phyloP scores from a whole-genome alignment of 176 grass and related monocot genomes.

The Leersia perrieri region DNA sequence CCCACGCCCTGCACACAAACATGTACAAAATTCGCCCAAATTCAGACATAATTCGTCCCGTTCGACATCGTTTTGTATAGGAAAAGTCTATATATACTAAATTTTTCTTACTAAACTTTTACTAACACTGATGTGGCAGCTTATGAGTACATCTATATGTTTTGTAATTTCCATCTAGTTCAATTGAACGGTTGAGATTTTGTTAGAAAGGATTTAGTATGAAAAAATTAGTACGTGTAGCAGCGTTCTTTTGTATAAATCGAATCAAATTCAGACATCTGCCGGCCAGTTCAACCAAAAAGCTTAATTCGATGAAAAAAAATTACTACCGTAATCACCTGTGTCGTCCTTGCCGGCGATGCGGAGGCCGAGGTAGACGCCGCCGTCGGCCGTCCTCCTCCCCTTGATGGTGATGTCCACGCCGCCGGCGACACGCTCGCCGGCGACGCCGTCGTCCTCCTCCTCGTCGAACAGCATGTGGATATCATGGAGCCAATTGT shows the following conservation, averaged over 20 bases:
- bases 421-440: conserved; percentile 16
- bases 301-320: background rate
- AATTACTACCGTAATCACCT: conserved; percentile 2
- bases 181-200: too few species aligned
- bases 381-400: conserved; percentile 56
- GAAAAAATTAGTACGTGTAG: too few species aligned
- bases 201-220: too few species aligned
- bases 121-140: too few species aligned
- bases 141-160: too few species aligned
- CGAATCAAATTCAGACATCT: background rate
- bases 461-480: conserved; percentile 63
- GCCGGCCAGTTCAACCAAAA: background rate
- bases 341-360: conserved; percentile 57
- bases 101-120: too few species aligned
- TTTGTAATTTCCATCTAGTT: too few species aligned
- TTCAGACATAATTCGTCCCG: background rate
- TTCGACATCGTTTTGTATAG: background rate
- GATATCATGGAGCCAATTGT: conserved; percentile 42
- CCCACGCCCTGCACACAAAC: conserved; percentile 31
- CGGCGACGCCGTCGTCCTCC: conserved; percentile 41
- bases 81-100: too few species aligned
- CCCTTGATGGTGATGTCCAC: conserved; percentile 74
- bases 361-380: conserved; percentile 65
- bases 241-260: too few species aligned
- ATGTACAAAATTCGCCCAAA: background rate